phyloP scores from a whole-genome alignment of 768 basidiomycete species.

The Grammothele lineata region DNA sequence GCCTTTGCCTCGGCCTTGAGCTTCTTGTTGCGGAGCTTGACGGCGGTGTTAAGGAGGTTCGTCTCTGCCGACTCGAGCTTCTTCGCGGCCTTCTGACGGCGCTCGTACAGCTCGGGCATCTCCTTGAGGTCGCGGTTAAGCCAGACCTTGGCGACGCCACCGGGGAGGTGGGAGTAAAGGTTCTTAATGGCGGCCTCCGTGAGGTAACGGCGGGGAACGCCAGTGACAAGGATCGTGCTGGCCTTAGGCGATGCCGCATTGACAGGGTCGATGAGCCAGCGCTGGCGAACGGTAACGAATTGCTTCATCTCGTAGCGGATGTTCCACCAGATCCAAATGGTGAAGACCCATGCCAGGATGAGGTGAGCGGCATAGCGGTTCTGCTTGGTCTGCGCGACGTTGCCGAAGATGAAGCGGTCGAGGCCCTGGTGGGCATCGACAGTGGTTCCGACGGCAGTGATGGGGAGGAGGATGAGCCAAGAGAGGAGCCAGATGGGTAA shows the following conservation, averaged over 20 bases:
- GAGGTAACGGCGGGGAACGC: constrained; percentile 77
- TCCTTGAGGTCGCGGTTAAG: constrained; percentile 87
- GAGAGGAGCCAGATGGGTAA: constrained; percentile 90
- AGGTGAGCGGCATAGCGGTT: constrained; percentile 75
- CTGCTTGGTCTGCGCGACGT: constrained; percentile 49
- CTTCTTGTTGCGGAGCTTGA: constrained; percentile 61
- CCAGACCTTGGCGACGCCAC: constrained; percentile 90
- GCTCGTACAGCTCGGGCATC: constrained; percentile 77
- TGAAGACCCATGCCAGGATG: constrained; percentile 71
- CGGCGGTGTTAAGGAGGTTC: constrained; percentile 65
- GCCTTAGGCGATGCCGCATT: constrained; percentile 83
- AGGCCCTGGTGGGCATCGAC: constrained; percentile 49
- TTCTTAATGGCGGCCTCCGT: constrained; percentile 60
- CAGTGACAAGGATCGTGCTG: constrained; percentile 86
- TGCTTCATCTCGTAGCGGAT: constrained; percentile 76
- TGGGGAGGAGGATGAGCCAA: constrained; percentile 81
- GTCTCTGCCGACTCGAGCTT: constrained; percentile 90
- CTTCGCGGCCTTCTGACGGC: constrained; percentile 63
- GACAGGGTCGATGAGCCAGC: constrained; percentile 67
- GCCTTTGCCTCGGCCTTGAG: constrained; percentile 42
- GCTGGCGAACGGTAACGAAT: constrained; percentile 77
- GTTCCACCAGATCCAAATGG: constrained; percentile 82
- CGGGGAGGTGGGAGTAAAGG: constrained; percentile 81
- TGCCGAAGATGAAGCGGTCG: constrained; percentile 77
- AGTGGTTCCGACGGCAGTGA: constrained; percentile 53